Percentiles rank a stretch among this genome's conserved stretches.
These are phyloP conservation scores for Capsicum baccatum DNA, from an alignment of 257 asterid genomes.

Conservation along the genomic window DNA sequence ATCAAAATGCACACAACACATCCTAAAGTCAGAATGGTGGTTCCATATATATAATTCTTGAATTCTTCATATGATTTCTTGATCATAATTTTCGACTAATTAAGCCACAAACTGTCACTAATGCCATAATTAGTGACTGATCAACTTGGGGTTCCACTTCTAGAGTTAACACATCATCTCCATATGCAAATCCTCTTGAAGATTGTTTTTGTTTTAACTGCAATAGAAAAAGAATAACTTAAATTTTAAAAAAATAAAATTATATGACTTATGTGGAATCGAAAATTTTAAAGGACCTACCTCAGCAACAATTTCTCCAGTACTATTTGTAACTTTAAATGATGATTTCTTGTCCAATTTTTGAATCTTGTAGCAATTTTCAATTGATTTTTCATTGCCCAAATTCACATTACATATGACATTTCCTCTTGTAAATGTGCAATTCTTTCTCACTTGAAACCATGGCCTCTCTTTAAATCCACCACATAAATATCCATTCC, in stretches of 20 bases:
- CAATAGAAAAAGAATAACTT: slow-evolving; percentile 1
- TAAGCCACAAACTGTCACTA: slow-evolving; percentile 68
- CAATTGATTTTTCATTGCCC: slow-evolving; percentile 35
- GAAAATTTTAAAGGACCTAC: slow-evolving; percentile 34
- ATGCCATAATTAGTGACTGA: slow-evolving; percentile 68
- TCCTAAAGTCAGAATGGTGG: slow-evolving; percentile 27
- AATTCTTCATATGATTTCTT: neutral
- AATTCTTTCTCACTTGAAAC: slow-evolving; percentile 58
- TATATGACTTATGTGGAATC: neutral
- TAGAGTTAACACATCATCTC: slow-evolving; percentile 73
- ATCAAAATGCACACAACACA: slow-evolving; percentile 21
- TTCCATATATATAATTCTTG: slow-evolving; percentile 17
- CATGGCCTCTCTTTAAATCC: slow-evolving; percentile 47
- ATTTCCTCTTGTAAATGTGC: slow-evolving; percentile 39
- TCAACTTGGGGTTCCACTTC: slow-evolving; percentile 69
- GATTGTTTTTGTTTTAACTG: slow-evolving; percentile 68
- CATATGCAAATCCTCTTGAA: slow-evolving; percentile 58
- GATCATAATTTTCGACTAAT: slow-evolving; percentile 54
- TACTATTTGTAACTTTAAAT: slow-evolving; percentile 50
- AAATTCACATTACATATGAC: slow-evolving; percentile 45
- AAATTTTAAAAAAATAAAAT: neutral
- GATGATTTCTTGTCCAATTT: slow-evolving; percentile 56
- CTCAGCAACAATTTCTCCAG: slow-evolving; percentile 66
- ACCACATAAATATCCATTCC: slow-evolving; percentile 61
- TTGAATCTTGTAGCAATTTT: slow-evolving; percentile 44